Evolutionary conservation across 108 stramenopile species (phyloP).

Genomic region (Asterionellopsis glacialis): DNA sequence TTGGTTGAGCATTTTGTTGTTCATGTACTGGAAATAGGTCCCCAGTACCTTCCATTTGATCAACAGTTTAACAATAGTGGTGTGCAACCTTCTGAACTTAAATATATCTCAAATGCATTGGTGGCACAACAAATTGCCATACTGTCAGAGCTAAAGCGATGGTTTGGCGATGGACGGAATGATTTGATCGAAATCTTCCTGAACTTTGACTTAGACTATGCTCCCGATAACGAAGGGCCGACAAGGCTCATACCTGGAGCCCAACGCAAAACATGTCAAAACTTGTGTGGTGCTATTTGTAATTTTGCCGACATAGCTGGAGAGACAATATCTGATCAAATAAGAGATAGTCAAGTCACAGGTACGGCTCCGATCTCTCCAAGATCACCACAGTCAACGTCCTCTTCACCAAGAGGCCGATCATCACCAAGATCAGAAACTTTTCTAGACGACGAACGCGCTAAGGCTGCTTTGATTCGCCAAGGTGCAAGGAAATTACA

Average conservation of each 20-base stretch:
- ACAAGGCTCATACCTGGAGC: slow-evolving; percentile 34
- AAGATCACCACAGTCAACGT: slow-evolving; percentile 5
- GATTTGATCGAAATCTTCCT: slow-evolving; percentile 65
- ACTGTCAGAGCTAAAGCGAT: slow-evolving; percentile 59
- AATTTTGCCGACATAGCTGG: slow-evolving; percentile 68
- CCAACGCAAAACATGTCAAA: slow-evolving; percentile 62
- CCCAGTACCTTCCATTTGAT: slow-evolving; percentile 43
- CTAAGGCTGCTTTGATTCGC: slow-evolving; percentile 9
- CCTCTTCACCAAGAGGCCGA: background rate
- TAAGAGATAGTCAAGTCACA: slow-evolving; percentile 25
- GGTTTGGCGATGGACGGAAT: slow-evolving; percentile 67
- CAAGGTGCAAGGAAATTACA: slow-evolving; percentile 64
- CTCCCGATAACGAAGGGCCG: slow-evolving; percentile 7
- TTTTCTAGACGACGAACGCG: too few relatives aligned
- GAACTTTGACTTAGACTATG: slow-evolving; percentile 68
- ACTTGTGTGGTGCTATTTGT: slow-evolving; percentile 63
- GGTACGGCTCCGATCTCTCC: background rate
- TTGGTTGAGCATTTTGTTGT: slow-evolving; percentile 83
- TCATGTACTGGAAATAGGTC: slow-evolving; percentile 60
- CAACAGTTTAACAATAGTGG: too few relatives aligned
- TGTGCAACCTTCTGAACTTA: slow-evolving; percentile 3
- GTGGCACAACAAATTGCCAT: slow-evolving; percentile 73
- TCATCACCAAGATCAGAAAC: too few relatives aligned
- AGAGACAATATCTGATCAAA: slow-evolving; percentile 67
- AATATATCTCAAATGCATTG: slow-evolving; percentile 30